A percentile compares a stretch with the other conserved stretches of the same genome.
Evolutionary conservation across 345 rosid species (phyloP).

Genomic region (Arabidopsis suecica): DNA sequence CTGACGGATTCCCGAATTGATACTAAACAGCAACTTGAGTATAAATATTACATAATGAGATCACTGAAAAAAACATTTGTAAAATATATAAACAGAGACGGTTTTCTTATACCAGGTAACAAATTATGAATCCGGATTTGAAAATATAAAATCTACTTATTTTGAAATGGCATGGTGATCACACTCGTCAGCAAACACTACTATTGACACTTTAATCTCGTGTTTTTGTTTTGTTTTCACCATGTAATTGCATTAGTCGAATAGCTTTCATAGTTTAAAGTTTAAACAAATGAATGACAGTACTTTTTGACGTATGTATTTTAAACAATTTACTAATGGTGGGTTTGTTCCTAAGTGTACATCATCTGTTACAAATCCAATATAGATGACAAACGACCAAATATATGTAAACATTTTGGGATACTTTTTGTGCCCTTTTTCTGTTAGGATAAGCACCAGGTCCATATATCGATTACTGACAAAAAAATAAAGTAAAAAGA

Average conservation of each 20-base stretch:
- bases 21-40: conserved; percentile 36
- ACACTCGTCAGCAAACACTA: conserved; percentile 28
- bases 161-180: neutral
- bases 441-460: conserved; percentile 42
- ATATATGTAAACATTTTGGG: conserved; percentile 21
- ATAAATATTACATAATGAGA: conserved; percentile 24
- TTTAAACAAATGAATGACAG: conserved; percentile 16
- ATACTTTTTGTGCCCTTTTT: conserved; percentile 36
- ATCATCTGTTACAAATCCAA: conserved; percentile 39
- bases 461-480: conserved; percentile 30
- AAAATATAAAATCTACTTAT: neutral
- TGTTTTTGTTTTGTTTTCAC: neutral
- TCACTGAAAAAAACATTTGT: neutral
- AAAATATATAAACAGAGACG: neutral
- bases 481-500: neutral
- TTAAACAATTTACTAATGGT: conserved; percentile 9
- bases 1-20: conserved; percentile 34
- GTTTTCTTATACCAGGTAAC: conserved; percentile 3
- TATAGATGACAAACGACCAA: conserved; percentile 38
- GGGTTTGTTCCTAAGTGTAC: conserved; percentile 33
- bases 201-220: neutral
- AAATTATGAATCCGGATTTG: neutral
- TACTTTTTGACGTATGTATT: conserved; percentile 21
- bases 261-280: conserved; percentile 16
- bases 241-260: conserved; percentile 9